A percentile compares a stretch with the other conserved stretches of the same genome.
Conservation (phyloP, 2,329 filamentous ascomycete genomes). For the Alternaria atra region DNA sequence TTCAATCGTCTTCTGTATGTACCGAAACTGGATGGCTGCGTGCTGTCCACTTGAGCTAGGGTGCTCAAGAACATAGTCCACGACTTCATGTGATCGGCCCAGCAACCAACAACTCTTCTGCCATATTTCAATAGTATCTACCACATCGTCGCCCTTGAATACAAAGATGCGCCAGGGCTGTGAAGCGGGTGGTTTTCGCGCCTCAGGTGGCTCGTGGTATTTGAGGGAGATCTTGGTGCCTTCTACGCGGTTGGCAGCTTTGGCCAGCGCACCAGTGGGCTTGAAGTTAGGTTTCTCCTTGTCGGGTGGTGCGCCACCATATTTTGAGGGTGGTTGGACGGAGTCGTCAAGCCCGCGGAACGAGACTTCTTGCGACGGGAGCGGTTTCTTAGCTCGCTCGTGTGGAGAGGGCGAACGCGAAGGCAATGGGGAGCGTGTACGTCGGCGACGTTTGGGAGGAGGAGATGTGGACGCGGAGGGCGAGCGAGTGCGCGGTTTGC, state of each 20-base stretch:
- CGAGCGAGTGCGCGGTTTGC: slow-evolving; percentile 37
- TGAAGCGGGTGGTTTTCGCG: slow-evolving; percentile 81
- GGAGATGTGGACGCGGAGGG: slow-evolving; percentile 38
- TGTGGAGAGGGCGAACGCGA: slow-evolving; percentile 56
- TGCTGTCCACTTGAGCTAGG: slow-evolving; percentile 96
- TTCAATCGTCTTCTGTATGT: slow-evolving; percentile 83
- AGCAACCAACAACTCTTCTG: slow-evolving; percentile 88
- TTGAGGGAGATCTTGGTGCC: slow-evolving; percentile 84
- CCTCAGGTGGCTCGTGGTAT: slow-evolving; percentile 94
- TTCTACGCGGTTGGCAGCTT: slow-evolving; percentile 83
- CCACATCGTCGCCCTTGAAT: slow-evolving; percentile 82
- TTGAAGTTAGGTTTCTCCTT: slow-evolving; percentile 91
- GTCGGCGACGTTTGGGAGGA: slow-evolving; percentile 47
- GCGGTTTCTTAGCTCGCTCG: slow-evolving; percentile 53
- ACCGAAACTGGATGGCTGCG: slow-evolving; percentile 91
- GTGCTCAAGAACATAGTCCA: slow-evolving; percentile 85
- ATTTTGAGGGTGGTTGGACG: slow-evolving; percentile 39
- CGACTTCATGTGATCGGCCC: slow-evolving; percentile 80
- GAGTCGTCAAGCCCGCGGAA: slow-evolving; percentile 51
- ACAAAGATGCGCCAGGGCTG: slow-evolving; percentile 90
- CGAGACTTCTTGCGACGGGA: slow-evolving; percentile 58
- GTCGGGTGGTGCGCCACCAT: slow-evolving; percentile 55
- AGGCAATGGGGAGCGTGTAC: slow-evolving; percentile 37
- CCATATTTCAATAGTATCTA: slow-evolving; percentile 82
- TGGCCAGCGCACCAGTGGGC: slow-evolving; percentile 81